Conservation (phyloP, 2,329 filamentous ascomycete species). For the Exophiala dermatitidis region DNA sequence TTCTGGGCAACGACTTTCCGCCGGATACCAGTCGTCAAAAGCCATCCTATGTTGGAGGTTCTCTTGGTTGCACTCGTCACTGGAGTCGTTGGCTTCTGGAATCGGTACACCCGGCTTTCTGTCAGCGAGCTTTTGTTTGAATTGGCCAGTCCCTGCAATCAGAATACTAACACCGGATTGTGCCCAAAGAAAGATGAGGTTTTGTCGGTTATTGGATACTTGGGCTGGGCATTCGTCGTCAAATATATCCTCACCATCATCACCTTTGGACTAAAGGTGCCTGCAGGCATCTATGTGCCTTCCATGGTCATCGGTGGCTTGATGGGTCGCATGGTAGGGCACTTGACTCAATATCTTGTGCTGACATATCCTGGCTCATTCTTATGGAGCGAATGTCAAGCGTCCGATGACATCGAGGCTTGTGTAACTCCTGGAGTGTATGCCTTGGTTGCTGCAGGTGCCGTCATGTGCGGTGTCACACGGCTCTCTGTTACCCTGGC, state of each 20-base stretch:
- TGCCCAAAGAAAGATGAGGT: constrained; percentile 74
- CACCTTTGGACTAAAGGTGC: constrained; percentile 93
- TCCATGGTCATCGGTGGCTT: constrained; percentile 97
- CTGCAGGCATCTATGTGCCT: constrained; percentile 93
- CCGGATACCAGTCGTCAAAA: constrained; percentile 70
- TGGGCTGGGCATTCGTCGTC: constrained; percentile 75
- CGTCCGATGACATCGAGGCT: constrained; percentile 53
- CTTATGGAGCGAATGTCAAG: constrained; percentile 67
- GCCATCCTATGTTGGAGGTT: constrained; percentile 78
- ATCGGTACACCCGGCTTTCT: constrained; percentile 76
- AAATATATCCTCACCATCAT: constrained; percentile 83
- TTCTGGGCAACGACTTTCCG: constrained; percentile 86
- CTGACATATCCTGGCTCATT: constrained; percentile 63
- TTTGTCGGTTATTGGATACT: constrained; percentile 62
- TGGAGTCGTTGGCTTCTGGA: constrained; percentile 86
- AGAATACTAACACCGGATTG: constrained; percentile 63
- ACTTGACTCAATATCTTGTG: constrained; percentile 74
- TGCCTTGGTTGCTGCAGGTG: constrained; percentile 85
- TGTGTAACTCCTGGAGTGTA: constrained; percentile 98
- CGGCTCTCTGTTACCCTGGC: constrained; percentile 86
- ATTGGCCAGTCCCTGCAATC: constrained; percentile 78
- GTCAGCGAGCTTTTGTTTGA: constrained; percentile 89
- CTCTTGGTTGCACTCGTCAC: constrained; percentile 79
- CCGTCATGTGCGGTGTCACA: constrained; percentile 97
- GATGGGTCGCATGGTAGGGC: constrained; percentile 80